Evolutionary conservation across 176 grass and related monocot genomes (phyloP).

Genomic region (Triticum turgidum): DNA sequence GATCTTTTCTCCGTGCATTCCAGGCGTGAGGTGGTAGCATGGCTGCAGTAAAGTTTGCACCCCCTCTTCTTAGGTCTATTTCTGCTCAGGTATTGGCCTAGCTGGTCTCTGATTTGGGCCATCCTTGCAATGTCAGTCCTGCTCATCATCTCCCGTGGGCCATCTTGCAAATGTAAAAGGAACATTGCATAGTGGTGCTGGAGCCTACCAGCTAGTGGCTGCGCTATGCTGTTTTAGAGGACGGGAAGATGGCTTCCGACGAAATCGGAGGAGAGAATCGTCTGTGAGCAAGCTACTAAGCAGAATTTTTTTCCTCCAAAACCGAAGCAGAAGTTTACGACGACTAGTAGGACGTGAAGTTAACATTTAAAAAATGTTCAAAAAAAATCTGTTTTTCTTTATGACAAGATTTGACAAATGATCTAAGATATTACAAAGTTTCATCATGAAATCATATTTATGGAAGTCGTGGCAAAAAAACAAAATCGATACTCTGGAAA

Average conservation of each 20-base stretch:
- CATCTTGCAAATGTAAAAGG: background rate
- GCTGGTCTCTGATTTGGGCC: slow-evolving; percentile 9
- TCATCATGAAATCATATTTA: too few species aligned
- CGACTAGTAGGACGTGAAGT: too few species aligned
- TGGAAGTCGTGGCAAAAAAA: too few species aligned
- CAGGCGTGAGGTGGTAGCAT: background rate
- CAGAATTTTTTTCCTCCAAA: too few species aligned
- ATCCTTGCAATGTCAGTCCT: background rate
- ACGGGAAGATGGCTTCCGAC: background rate
- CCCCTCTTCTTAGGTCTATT: background rate
- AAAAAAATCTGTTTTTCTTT: too few species aligned
- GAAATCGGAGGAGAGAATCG: background rate
- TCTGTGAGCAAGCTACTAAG: background rate
- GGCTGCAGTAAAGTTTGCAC: slow-evolving; percentile 11
- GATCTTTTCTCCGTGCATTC: slow-evolving; percentile 18
- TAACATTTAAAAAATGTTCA: too few species aligned
- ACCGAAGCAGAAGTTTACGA: background rate
- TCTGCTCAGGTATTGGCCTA: background rate
- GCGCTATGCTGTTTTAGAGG: background rate
- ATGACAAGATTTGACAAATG: too few species aligned
- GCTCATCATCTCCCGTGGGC: background rate
- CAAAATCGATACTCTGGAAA: too few species aligned
- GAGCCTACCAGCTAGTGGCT: background rate
- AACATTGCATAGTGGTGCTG: background rate
- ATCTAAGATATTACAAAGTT: too few species aligned